phyloP scores from a whole-genome alignment of 1,139 yeast species.

The Pichia sp. region DNA sequence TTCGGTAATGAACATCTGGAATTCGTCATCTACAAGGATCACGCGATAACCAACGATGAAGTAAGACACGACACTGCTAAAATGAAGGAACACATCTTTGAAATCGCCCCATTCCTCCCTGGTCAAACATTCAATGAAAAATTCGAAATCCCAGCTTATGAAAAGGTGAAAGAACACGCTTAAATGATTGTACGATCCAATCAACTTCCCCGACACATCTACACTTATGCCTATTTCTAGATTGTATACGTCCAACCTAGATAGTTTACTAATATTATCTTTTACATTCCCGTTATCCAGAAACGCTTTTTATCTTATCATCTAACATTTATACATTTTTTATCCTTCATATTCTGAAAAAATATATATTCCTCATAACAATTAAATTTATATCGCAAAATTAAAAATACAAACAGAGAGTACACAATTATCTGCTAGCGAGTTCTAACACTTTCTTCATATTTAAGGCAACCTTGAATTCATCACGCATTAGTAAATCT shows the following conservation, averaged over 20 bases:
- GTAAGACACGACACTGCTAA: slow-evolving; percentile 33
- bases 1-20: slow-evolving; percentile 50
- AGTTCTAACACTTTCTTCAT: slow-evolving; percentile 16
- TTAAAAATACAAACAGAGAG: no score
- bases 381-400: no score
- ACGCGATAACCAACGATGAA: slow-evolving; percentile 38
- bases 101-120: slow-evolving; percentile 72
- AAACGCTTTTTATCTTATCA: not conserved
- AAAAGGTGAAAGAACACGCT: slow-evolving; percentile 38
- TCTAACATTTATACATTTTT: no score
- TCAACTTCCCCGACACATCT: not conserved
- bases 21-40: slow-evolving; percentile 61
- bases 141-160: slow-evolving; percentile 67
- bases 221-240: not conserved
- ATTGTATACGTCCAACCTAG: not conserved
- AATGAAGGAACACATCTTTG: slow-evolving; percentile 54
- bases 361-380: no score
- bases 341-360: no score
- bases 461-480: slow-evolving; percentile 10
- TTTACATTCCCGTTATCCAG: no score
- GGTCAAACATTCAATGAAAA: slow-evolving; percentile 66
- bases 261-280: no score
- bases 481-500: slow-evolving; percentile 1
- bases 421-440: not conserved
- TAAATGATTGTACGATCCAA: not conserved